Percentiles rank a stretch among this genome's conserved stretches.
phyloP scores from a whole-genome alignment of 805 yeast species.

The Candida qinlingensis region DNA sequence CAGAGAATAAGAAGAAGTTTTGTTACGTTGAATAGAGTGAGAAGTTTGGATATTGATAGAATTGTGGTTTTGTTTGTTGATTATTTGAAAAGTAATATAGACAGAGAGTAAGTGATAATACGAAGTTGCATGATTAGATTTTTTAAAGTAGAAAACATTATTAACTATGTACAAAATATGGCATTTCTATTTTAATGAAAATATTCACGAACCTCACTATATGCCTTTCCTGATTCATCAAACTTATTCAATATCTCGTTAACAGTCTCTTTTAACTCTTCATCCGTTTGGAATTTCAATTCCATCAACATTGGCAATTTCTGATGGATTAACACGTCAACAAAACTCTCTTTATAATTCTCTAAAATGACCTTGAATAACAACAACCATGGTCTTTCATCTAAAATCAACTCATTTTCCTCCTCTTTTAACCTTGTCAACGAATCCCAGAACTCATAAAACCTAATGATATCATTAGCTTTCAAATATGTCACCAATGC shows the following conservation, averaged over 20 bases:
- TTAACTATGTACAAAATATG: conserved; percentile 6
- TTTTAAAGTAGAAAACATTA: neutral
- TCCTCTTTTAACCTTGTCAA: conserved; percentile 2
- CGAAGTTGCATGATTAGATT: neutral
- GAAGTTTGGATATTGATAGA: conserved; percentile 65
- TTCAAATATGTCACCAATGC: conserved; percentile 16
- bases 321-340: conserved; percentile 12
- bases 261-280: conserved; percentile 3
- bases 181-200: neutral
- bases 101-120: conserved; percentile 18
- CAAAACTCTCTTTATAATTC: conserved; percentile 15
- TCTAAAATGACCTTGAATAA: conserved; percentile 8
- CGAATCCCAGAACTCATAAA: conserved; percentile 19
- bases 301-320: conserved; percentile 9
- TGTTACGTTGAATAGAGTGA: conserved; percentile 72
- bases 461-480: conserved; percentile 11
- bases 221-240: conserved; percentile 12
- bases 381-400: conserved; percentile 21
- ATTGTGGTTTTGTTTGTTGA: conserved; percentile 73
- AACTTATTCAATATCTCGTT: conserved; percentile 10
- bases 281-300: conserved; percentile 1
- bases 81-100: conserved; percentile 55
- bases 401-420: conserved; percentile 5
- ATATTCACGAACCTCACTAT: conserved; percentile 9
- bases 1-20: conserved; percentile 83